These are phyloP conservation scores for Nemophila menziesii DNA, from an alignment of 257 asterid genomes.

Conservation along the genomic window DNA sequence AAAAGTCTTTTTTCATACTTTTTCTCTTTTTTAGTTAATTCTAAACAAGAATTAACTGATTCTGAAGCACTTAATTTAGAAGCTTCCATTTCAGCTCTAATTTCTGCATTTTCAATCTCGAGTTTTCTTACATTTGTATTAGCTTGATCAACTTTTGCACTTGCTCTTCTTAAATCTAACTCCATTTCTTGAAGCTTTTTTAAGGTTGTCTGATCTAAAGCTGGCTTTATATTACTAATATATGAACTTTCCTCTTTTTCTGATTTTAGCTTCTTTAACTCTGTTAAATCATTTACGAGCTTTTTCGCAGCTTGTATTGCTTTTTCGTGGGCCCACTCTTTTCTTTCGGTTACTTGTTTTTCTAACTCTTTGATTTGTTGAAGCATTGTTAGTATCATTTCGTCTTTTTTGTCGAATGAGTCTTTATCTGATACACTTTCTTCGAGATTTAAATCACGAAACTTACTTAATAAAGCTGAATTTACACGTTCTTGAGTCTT, in stretches of 20 bases:
- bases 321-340: slow-evolving; percentile 95
- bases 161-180: slow-evolving; percentile 67
- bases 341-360: slow-evolving; percentile 72
- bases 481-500: slow-evolving; percentile 69
- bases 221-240: slow-evolving; percentile 62
- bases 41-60: slow-evolving; percentile 56
- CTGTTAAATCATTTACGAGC: slow-evolving; percentile 81
- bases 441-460: slow-evolving; percentile 70
- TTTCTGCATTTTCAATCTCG: slow-evolving; percentile 75
- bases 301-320: slow-evolving; percentile 97
- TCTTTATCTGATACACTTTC: slow-evolving; percentile 52
- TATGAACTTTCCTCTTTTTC: slow-evolving; percentile 83
- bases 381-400: slow-evolving; percentile 56
- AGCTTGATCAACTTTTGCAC: slow-evolving; percentile 76
- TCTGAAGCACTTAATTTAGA: slow-evolving; percentile 85
- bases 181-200: slow-evolving; percentile 73
- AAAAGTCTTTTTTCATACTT: slow-evolving; percentile 60
- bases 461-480: slow-evolving; percentile 70
- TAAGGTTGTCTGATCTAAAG: slow-evolving; percentile 53
- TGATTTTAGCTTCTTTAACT: slow-evolving; percentile 72
- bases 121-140: slow-evolving; percentile 73
- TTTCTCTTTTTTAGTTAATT: slow-evolving; percentile 84
- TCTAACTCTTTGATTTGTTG: slow-evolving; percentile 80
- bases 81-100: slow-evolving; percentile 93
- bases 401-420: slow-evolving; percentile 66